Conservation (phyloP, 2,329 filamentous ascomycete genomes). For the Fusarium sp. region DNA sequence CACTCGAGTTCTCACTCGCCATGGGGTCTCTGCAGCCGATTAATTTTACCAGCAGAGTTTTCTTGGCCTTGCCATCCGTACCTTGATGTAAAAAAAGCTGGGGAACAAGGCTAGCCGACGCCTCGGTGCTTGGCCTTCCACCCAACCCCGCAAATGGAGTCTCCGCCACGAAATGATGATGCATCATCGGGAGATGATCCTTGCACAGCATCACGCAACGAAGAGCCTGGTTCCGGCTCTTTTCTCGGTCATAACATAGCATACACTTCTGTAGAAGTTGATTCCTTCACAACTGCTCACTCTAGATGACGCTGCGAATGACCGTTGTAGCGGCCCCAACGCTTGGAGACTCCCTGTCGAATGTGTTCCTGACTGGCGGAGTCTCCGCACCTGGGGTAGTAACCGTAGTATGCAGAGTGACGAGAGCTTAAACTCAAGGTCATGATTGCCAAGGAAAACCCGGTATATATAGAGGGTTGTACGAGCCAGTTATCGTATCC, state of each 20-base stretch:
- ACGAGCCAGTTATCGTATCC: background rate
- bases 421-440: background rate
- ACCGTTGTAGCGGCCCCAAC: background rate
- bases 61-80: background rate
- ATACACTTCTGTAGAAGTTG: background rate
- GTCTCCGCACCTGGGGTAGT: slow-evolving; percentile 23
- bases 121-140: background rate
- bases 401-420: slow-evolving; percentile 14
- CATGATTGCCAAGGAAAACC: slow-evolving; percentile 3
- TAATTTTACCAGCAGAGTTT: slow-evolving; percentile 14
- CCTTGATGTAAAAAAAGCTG: slow-evolving; percentile 7
- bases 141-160: slow-evolving; percentile 30
- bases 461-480: slow-evolving; percentile 27
- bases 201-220: slow-evolving; percentile 18
- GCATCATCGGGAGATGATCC: slow-evolving; percentile 11
- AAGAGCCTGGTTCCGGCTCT: slow-evolving; percentile 34
- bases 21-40: background rate
- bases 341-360: background rate
- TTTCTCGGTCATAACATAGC: slow-evolving; percentile 34
- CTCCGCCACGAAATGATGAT: slow-evolving; percentile 3
- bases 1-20: background rate
- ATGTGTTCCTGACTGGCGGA: slow-evolving; percentile 13
- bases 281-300: background rate
- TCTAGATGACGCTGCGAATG: background rate
- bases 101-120: slow-evolving; percentile 11